Conservation (phyloP, 306 rosid species). For the Crotalaria pallida region DNA sequence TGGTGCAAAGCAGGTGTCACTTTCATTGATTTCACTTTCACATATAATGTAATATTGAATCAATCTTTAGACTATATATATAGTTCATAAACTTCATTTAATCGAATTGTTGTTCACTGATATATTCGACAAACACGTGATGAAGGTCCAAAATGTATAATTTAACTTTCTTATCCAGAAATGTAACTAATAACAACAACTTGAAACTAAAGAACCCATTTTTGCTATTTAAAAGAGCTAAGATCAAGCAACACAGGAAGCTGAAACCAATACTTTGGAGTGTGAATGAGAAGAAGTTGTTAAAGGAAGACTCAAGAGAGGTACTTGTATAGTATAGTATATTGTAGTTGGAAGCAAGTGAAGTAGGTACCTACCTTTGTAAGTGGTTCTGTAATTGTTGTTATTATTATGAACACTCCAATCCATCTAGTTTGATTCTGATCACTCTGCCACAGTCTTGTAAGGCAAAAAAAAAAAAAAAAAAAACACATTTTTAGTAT, state of each 20-base stretch:
- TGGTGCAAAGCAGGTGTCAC: neutral
- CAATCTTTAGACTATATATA: neutral
- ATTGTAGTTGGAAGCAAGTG: neutral
- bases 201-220: neutral
- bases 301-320: neutral
- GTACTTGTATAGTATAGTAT: neutral
- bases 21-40: neutral
- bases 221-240: neutral
- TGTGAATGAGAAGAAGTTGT: no score
- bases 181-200: neutral
- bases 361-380: conserved; percentile 52
- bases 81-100: neutral
- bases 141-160: neutral
- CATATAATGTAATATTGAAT: neutral
- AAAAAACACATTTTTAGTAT: neutral
- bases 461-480: neutral
- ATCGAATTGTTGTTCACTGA: neutral
- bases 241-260: neutral
- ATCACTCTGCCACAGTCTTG: neutral
- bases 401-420: conserved; percentile 47
- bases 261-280: neutral
- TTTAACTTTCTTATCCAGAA: neutral
- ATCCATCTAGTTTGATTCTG: conserved; percentile 70
- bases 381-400: conserved; percentile 47
- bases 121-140: neutral